A percentile compares a stretch with the other conserved stretches of the same genome.
Conservation (phyloP, 805 yeast species). For the Metschnikowia similis region DNA sequence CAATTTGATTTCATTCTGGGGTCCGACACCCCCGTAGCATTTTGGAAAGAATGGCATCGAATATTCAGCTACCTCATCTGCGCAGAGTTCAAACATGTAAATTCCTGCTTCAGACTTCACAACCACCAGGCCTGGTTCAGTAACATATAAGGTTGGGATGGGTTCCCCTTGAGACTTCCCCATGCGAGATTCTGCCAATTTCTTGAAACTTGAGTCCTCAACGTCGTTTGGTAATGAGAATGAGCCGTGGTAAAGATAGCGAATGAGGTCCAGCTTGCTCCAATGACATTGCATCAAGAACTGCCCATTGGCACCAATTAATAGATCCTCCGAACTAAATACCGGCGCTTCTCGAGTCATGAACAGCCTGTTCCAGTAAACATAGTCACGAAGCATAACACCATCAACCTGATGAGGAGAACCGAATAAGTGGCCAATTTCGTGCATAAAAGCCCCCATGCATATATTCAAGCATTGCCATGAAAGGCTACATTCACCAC, state of each 20-base stretch:
- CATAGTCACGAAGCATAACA: conserved; percentile 85
- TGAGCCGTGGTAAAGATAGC: conserved; percentile 78
- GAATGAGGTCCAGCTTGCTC: conserved; percentile 74
- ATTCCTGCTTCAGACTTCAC: conserved; percentile 63
- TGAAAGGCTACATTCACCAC: conserved; percentile 73
- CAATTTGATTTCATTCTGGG: conserved; percentile 48
- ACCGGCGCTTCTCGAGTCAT: conserved; percentile 58
- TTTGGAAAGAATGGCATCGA: conserved; percentile 59
- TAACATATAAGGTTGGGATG: conserved; percentile 22
- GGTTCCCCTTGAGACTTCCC: conserved; percentile 10
- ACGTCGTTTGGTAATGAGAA: conserved; percentile 68
- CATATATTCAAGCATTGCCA: conserved; percentile 91
- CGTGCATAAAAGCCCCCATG: conserved; percentile 92
- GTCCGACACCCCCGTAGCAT: conserved; percentile 56
- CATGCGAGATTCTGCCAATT: conserved; percentile 31
- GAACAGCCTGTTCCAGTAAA: conserved; percentile 76
- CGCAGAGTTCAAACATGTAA: conserved; percentile 66
- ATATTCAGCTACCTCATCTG: conserved; percentile 52
- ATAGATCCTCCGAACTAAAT: conserved; percentile 44
- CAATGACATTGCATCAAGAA: conserved; percentile 73
- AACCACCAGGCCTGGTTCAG: conserved; percentile 22
- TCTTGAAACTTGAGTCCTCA: conserved; percentile 37
- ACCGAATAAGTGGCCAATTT: conserved; percentile 86
- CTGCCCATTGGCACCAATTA: conserved; percentile 32
- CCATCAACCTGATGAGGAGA: conserved; percentile 91